Base-by-base conservation (phyloP, 768 basidiomycete species). In the Chlorophyllum brunneum region DNA sequence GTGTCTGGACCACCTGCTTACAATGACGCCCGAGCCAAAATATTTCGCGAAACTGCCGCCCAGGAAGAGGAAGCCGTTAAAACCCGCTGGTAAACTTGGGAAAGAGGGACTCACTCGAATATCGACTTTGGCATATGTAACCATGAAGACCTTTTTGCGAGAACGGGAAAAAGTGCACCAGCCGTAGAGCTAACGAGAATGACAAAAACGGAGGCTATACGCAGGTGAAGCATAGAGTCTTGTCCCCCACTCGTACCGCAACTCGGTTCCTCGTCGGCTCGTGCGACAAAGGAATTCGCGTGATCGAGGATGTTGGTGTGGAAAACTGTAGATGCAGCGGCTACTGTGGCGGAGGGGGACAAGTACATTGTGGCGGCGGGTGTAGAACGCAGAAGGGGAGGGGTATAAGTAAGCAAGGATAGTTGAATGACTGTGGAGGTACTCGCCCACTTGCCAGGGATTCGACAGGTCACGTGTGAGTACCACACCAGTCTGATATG, bases 11-110 rank as follows among this genome's bases (percentile, higher is more conserved):
- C 41, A 45, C 11, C 34, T 33, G 71, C 85, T 59, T 53, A 89
- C 88, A 59, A 92, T 91, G 43, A 92, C 88, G 22, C 92, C 92
- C 11, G 89, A 92, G 23, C 92, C 92, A 67, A 95, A 94, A 44
- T 86, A 92, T 67, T 92, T 93, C 27, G 88, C 85, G 64, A 93
- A 90, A 45, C 87, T 88, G 29, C 10, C n/a, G n/a, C n/a, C n/a
- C n/a, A n/a, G n/a, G n/a, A n/a, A n/a, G n/a, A n/a, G 4, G 5
- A 36, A 36, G 11, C 9, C 34, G 11, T 36, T 16, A 15, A 16
- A 36, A n/a, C 34, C 9, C 9, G 16, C 34, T 24, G 8, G 6
- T 23, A 36, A n/a, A n/a, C n/a, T n/a, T 3, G 4, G 13, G 15
- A 15, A n/a, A 48, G 2, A 37, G 18, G 11, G 38, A 68, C 86